Percentiles rank a stretch among this genome's conserved stretches.
phyloP scores from a whole-genome alignment of 306 rosid genomes.

The Quercus parvula region DNA sequence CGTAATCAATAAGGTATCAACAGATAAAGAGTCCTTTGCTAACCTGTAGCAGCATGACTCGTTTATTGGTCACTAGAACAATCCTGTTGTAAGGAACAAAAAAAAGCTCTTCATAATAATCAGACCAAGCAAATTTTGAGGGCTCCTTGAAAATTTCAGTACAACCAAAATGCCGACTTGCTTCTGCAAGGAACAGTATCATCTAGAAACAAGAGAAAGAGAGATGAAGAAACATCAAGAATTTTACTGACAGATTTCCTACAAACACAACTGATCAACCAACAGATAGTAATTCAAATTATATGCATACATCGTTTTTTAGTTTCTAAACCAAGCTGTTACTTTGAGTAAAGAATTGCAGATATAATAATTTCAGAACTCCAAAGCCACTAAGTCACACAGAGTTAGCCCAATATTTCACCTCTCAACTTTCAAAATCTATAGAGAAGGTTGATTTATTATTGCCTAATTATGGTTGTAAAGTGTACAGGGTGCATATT shows the following conservation, averaged over 20 bases:
- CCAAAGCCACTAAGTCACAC: background rate
- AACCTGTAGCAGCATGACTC: constrained; percentile 93
- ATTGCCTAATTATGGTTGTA: background rate
- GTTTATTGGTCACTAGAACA: constrained; percentile 85
- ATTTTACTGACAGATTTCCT: background rate
- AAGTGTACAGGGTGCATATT: background rate
- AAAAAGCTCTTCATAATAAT: constrained; percentile 83
- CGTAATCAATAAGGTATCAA: background rate
- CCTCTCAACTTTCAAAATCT: background rate
- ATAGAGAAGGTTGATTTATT: background rate
- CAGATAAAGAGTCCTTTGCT: constrained; percentile 21
- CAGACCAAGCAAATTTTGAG: constrained; percentile 91
- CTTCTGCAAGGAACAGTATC: constrained; percentile 93
- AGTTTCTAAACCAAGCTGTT: background rate
- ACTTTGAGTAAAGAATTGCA: background rate
- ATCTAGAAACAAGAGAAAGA: constrained; percentile 45
- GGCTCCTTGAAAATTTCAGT: constrained; percentile 95
- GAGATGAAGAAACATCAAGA: background rate
- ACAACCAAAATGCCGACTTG: constrained; percentile 87
- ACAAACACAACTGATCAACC: background rate
- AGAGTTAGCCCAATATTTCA: background rate
- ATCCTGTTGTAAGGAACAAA: constrained; percentile 69
- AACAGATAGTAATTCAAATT: background rate
- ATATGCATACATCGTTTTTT: background rate
- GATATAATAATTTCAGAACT: background rate